phyloP scores from a whole-genome alignment of 768 basidiomycete genomes.

The Boletus rubescentipes region DNA sequence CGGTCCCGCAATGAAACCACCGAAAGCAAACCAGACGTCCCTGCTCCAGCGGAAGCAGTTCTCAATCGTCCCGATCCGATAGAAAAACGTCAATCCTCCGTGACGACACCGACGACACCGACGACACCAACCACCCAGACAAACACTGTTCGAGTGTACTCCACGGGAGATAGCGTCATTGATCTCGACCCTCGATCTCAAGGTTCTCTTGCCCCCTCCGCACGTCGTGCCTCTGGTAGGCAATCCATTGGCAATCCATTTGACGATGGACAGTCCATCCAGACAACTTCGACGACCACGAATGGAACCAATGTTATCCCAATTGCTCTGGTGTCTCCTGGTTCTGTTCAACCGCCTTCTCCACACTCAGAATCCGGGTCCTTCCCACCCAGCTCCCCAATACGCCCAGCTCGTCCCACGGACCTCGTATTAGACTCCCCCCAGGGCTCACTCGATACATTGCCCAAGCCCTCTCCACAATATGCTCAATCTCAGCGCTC shows the following conservation, averaged over 20 bases:
- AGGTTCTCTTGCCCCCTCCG: slow-evolving; percentile 19
- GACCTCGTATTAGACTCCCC: slow-evolving; percentile 64
- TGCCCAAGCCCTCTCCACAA: slow-evolving; percentile 36
- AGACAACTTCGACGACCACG: slow-evolving; percentile 69
- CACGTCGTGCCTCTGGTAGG: slow-evolving; percentile 20
- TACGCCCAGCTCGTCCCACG: slow-evolving; percentile 56
- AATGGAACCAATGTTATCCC: slow-evolving; percentile 85
- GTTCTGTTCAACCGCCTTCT: slow-evolving; percentile 38
- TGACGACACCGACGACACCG: slow-evolving; percentile 9
- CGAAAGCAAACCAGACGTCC: slow-evolving; percentile 57
- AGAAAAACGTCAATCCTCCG: slow-evolving; percentile 48
- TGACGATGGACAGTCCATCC: slow-evolving; percentile 74
- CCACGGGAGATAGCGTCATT: slow-evolving; percentile 50
- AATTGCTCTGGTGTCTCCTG: slow-evolving; percentile 74
- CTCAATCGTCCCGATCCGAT: slow-evolving; percentile 81
- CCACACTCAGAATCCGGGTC: slow-evolving; percentile 31
- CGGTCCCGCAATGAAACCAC: slow-evolving; percentile 29
- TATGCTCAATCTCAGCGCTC: slow-evolving; percentile 54
- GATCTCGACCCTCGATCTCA: slow-evolving; percentile 58
- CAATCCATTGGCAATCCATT: slow-evolving; percentile 60
- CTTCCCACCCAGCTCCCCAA: slow-evolving; percentile 38
- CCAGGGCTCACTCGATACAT: slow-evolving; percentile 54
- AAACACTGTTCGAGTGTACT: slow-evolving; percentile 49
- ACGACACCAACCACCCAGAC: slow-evolving; percentile 16
- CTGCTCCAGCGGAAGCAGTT: slow-evolving; percentile 73